Percentiles rank a stretch among this genome's conserved stretches.
These are phyloP conservation scores for Thalassiosira delicatula DNA, from an alignment of 352 stramenopile species.

Conservation along the genomic window DNA sequence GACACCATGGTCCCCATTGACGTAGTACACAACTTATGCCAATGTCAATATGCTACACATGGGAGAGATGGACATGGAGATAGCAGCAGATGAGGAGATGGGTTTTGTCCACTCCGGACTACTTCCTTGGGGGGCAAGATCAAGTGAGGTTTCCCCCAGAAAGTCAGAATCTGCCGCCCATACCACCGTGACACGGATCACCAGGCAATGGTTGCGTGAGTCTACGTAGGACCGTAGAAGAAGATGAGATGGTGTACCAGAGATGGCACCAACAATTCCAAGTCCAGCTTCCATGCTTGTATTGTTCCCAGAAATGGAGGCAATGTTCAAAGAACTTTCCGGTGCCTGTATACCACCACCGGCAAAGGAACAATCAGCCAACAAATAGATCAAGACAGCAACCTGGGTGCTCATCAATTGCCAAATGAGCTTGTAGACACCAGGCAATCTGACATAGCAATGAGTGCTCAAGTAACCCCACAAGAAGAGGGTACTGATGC, in stretches of 20 bases:
- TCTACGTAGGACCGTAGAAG: neutral
- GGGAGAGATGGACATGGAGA: neutral
- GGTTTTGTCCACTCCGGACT: constrained; percentile 18
- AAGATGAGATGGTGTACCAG: constrained; percentile 11
- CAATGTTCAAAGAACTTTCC: constrained; percentile 29
- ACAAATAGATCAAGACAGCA: constrained; percentile 28
- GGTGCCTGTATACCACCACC: neutral
- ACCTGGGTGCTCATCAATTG: constrained; percentile 43
- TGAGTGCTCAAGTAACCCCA: neutral
- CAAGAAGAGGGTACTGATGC: neutral
- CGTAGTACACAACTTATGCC: too few relatives aligned
- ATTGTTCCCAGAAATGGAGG: constrained; percentile 1
- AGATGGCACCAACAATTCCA: neutral
- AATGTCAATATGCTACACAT: too few relatives aligned
- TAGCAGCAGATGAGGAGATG: neutral
- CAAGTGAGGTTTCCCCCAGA: neutral
- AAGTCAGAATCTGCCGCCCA: neutral
- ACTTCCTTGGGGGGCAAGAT: constrained; percentile 16
- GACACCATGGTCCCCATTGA: neutral
- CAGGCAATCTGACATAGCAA: neutral
- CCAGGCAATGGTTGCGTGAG: constrained; percentile 14
- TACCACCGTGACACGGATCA: constrained; percentile 30
- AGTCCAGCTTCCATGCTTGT: neutral
- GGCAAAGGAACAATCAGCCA: constrained; percentile 1
- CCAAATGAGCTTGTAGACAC: neutral